Percentiles rank a stretch among this genome's conserved stretches.
Evolutionary conservation across 257 asterid genomes (phyloP).

Genomic region (Cruciata laevipes): DNA sequence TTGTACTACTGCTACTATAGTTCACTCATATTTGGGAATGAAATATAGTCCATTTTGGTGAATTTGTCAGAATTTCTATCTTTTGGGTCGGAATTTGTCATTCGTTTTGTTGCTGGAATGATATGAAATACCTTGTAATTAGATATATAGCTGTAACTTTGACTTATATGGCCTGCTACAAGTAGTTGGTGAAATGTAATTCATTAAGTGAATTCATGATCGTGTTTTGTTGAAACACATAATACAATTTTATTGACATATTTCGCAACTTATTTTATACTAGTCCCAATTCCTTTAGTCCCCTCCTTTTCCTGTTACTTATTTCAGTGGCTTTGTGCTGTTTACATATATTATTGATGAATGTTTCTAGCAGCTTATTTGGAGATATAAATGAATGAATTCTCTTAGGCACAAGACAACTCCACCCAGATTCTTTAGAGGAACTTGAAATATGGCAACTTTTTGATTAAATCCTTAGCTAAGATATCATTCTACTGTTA

Average conservation of each 20-base stretch:
- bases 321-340: too few relatives aligned
- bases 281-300: neutral
- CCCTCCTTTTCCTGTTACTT: neutral
- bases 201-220: neutral
- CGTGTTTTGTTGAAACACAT: neutral
- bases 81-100: neutral
- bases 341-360: too few relatives aligned
- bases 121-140: neutral
- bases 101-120: neutral
- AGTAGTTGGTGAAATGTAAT: neutral
- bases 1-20: neutral
- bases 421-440: neutral
- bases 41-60: neutral
- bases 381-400: neutral
- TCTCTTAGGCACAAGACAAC: neutral
- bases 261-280: too few relatives aligned
- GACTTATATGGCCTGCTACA: neutral
- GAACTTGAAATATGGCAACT: neutral
- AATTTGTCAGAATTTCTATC: neutral
- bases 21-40: neutral
- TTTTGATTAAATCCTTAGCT: neutral
- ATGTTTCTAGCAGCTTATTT: neutral
- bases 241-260: neutral
- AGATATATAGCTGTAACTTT: neutral
- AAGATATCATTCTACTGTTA: constrained; percentile 25